Evolutionary conservation across 805 yeast genomes (phyloP).

Genomic region (Metschnikowia proteae): DNA sequence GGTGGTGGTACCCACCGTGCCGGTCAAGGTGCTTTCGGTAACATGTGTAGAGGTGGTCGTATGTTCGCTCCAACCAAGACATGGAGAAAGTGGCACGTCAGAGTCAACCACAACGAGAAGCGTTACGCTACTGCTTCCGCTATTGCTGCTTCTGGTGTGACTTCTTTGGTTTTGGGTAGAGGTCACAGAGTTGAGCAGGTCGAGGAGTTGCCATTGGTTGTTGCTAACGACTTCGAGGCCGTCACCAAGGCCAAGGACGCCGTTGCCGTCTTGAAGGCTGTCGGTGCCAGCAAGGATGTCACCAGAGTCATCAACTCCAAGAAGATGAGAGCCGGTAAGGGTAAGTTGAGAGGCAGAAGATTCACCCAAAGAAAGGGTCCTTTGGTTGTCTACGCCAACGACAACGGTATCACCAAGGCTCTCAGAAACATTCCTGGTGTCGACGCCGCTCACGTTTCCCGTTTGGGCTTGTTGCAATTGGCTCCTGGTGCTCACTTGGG

Average conservation of each 20-base stretch:
- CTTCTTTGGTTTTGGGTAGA: constrained; percentile 97
- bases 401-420: constrained; percentile 97
- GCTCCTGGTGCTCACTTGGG: constrained; percentile 99
- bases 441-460: constrained; percentile 88
- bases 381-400: constrained; percentile 95
- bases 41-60: constrained; percentile 99
- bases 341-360: constrained; percentile 99
- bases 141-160: constrained; percentile 97
- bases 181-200: constrained; percentile 99
- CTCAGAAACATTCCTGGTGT: constrained; percentile 99
- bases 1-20: constrained; percentile 99
- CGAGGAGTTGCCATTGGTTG: constrained; percentile 98
- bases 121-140: constrained; percentile 99
- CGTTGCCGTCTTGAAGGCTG: constrained; percentile 94
- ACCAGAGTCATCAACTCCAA: constrained; percentile 97
- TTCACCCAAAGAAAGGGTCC: constrained; percentile 99
- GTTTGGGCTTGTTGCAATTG: constrained; percentile 93
- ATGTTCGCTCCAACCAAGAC: constrained; percentile 99
- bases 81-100: constrained; percentile 99
- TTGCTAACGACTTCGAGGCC: constrained; percentile 87
- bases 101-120: constrained; percentile 99
- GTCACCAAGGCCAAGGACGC: constrained; percentile 97
- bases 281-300: constrained; percentile 98
- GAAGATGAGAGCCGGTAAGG: constrained; percentile 99
- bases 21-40: constrained; percentile 99